Base-by-base conservation (phyloP, 2,329 filamentous ascomycete genomes). In the Rhinocladiella mackenziei region DNA sequence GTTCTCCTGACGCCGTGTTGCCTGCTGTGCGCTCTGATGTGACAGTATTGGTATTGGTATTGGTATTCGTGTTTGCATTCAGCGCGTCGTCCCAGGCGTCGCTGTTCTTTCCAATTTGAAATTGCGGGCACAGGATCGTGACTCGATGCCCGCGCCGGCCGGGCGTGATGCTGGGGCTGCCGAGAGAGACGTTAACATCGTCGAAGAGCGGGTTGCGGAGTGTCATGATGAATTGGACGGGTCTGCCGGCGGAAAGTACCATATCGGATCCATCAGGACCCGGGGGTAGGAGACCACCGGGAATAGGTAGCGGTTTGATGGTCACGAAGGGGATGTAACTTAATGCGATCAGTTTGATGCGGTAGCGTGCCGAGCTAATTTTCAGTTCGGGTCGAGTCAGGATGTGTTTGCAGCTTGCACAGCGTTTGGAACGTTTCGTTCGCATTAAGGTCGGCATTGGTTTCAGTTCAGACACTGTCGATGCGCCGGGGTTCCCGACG, bases 181-280 rank as follows among this genome's bases (percentile, higher is more conserved):
- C 91, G 5, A 98, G 77, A 0, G 84, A 91, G 45, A 98, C 83
- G 47, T 84, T 84, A 55, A 98, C 83, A 15, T 80, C 77, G 56
- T 98, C 92, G 66, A 96, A 98, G 53, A 97, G 81, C 17, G 92
- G 89, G 60, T 98, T 98, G 60, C 84, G 87, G 57, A 98, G 81
- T 0, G 89, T 95, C 30, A 98, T 74, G 29, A 97, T 75, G 65
- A 88, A 94, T 62, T 96, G 89, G 15, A 81, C 71, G 1, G 79
- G 70, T 46, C 68, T 69, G 17, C 71, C 70, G 3, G 71, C 72
- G 26, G 63, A 61, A 3, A 80, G 65, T 8, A 66, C 63, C 45
- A 77, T 68, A 51, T 74, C 68, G 23, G 56, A 57, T 4, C 42
- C 44, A 26, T 54, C 57, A 26, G 31, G 63, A 47, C 25, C 59